Evolutionary conservation across 2,329 filamentous ascomycete genomes (phyloP), one percentile per base, ranked within the genome.

Genomic region (Penicillium corylophilum): DNA sequence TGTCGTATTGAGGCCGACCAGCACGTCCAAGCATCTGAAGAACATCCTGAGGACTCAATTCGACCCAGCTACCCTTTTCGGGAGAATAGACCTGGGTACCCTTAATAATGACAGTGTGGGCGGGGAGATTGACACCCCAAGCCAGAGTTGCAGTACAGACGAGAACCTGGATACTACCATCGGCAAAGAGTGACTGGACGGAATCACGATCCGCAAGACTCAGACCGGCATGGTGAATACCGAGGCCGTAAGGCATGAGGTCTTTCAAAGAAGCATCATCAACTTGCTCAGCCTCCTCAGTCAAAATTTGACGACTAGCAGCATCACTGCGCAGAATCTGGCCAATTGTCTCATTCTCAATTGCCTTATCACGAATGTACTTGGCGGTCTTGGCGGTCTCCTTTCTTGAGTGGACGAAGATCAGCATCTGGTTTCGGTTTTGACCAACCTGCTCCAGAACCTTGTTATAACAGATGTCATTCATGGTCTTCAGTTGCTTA

Each of bases 401-500:
- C 68, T 99, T 99, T 64, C 94, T 83, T 31, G 95, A 99, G 70
- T 99, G 95, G 5, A 99, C 94, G 67, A 99, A 99, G 53, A 99
- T 96, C 35, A 99, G 84, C 92, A 99, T 96, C 72, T 99, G 94
- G 64, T 99, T 96, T 57, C 89, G 85, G 66, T 95, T 88, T 53
- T 88, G 86, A 6, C 94, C 94, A 26, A 96, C 93, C 68, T 97
- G 93, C 72, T 99, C 94, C 48, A 99, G 83, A 24, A 96, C 92
- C 73, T 99, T 99, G 59, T 87, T 95, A 72, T 99, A 99, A 51
- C 91, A 96, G 48, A 99, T 92, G 64, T 99, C 94, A 67, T 99
- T 99, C 94, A 99, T 99, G 1, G 89, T 95, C 80, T 97, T 96
- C 48, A 99, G 79, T 71, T 99, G 94, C 75, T 97, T 99, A 75